Percentiles rank a stretch among this genome's conserved stretches.
Evolutionary conservation across 805 yeast species (phyloP).

Genomic region (Candida fluviatilis): DNA sequence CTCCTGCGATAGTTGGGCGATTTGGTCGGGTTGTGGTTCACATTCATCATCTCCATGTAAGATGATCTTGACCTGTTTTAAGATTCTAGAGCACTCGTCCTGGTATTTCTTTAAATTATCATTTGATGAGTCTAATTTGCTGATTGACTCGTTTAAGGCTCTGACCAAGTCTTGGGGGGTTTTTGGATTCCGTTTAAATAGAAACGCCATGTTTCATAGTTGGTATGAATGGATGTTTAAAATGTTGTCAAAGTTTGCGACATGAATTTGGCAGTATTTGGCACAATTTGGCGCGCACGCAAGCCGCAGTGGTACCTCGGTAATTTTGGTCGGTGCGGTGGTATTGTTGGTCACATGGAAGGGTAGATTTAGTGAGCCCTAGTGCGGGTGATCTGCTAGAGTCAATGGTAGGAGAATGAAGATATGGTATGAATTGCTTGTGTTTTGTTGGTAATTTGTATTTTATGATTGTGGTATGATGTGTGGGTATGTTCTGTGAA

Average conservation of each 20-base stretch:
- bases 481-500: no score
- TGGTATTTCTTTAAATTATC: conserved; percentile 43
- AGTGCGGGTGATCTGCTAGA: no score
- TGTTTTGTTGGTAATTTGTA: no score
- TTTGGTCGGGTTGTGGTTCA: conserved; percentile 66
- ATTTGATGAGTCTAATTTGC: conserved; percentile 48
- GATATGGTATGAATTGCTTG: no score
- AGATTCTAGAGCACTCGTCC: conserved; percentile 68
- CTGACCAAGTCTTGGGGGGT: conserved; percentile 82
- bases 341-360: no score
- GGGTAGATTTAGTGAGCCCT: no score
- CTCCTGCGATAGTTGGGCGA: conserved; percentile 74
- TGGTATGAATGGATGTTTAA: no score
- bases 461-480: no score
- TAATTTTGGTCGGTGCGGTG: neutral
- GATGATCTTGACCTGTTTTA: conserved; percentile 60
- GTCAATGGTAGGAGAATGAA: no score
- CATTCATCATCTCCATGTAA: conserved; percentile 67
- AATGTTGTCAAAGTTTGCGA: no score
- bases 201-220: conserved; percentile 69
- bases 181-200: conserved; percentile 87
- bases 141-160: conserved; percentile 67
- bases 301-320: neutral
- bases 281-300: no score
- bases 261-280: no score